Evolutionary conservation across 2,329 filamentous ascomycete genomes (phyloP).

Genomic region (Exophiala phaeomuriformis): DNA sequence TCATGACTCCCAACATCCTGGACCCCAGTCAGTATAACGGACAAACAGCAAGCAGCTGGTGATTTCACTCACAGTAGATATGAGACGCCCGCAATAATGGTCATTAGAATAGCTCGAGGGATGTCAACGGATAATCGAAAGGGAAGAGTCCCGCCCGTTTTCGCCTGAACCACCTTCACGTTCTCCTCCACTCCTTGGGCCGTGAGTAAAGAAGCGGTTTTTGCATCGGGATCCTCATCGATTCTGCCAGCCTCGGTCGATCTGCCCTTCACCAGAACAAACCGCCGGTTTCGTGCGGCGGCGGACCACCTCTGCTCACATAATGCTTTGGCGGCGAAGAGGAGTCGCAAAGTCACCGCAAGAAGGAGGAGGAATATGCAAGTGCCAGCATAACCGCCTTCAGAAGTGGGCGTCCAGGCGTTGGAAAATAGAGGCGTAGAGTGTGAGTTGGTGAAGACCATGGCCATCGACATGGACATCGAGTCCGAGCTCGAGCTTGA

Average conservation of each 20-base stretch:
- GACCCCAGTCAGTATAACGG: not conserved
- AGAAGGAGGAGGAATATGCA: slow-evolving; percentile 86
- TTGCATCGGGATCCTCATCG: slow-evolving; percentile 53
- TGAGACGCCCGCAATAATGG: slow-evolving; percentile 65
- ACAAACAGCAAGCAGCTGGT: not conserved
- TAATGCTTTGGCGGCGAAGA: slow-evolving; percentile 61
- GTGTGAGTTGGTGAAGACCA: slow-evolving; percentile 50
- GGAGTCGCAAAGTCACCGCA: slow-evolving; percentile 58
- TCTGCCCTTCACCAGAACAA: slow-evolving; percentile 64
- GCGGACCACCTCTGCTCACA: slow-evolving; percentile 61
- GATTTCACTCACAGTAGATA: slow-evolving; percentile 69
- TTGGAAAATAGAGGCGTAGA: slow-evolving; percentile 59
- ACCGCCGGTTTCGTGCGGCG: slow-evolving; percentile 64
- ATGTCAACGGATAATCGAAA: slow-evolving; percentile 79
- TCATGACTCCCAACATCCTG: slow-evolving; percentile 91
- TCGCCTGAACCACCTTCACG: slow-evolving; percentile 62
- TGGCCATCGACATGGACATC: slow-evolving; percentile 29
- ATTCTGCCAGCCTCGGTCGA: slow-evolving; percentile 53
- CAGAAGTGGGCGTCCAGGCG: slow-evolving; percentile 64
- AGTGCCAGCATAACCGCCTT: slow-evolving; percentile 73
- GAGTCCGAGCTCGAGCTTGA: slow-evolving; percentile 2
- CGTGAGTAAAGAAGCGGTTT: slow-evolving; percentile 58
- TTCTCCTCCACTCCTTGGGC: slow-evolving; percentile 75
- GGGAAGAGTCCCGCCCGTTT: slow-evolving; percentile 49
- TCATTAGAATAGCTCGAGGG: slow-evolving; percentile 62